These are phyloP conservation scores for Rubus parviflorus DNA, from an alignment of 306 rosid species.

Conservation along the genomic window DNA sequence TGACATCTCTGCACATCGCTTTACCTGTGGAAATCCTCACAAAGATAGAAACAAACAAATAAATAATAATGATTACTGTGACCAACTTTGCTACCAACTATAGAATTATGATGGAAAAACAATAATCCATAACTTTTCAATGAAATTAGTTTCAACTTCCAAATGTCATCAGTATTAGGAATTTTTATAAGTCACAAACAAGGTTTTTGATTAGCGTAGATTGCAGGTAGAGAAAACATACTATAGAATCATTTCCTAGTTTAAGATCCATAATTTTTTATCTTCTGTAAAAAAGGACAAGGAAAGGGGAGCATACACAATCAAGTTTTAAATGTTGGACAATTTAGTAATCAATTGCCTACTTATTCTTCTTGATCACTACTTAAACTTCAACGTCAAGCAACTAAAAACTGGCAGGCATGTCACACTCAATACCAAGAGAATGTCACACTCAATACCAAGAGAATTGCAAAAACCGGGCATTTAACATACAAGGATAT, in stretches of 20 bases:
- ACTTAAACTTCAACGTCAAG: not conserved
- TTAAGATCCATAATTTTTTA: constrained; percentile 13
- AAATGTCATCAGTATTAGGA: not conserved
- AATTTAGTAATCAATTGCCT: not conserved
- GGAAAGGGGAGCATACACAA: not conserved
- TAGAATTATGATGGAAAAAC: not conserved
- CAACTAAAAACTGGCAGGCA: constrained; percentile 1
- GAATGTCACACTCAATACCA: not conserved
- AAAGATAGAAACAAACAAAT: constrained; percentile 6
- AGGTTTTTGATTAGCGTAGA: constrained; percentile 1
- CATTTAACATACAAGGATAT: not conserved
- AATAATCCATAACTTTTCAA: constrained; percentile 8
- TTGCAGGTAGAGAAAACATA: constrained; percentile 11
- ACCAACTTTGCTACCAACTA: constrained; percentile 17
- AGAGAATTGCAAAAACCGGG: not conserved
- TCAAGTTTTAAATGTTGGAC: constrained; percentile 1
- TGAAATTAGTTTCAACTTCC: not conserved
- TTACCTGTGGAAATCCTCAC: constrained; percentile 64
- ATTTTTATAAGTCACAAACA: not conserved
- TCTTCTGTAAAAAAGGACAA: not conserved
- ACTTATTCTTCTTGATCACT: not conserved
- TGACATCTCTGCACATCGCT: constrained; percentile 98
- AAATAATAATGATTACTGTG: constrained; percentile 12
- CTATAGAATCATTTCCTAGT: not conserved
- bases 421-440: constrained; percentile 9